Evolutionary conservation across 2,329 filamentous ascomycete species (phyloP).

Genomic region (Fusarium xylarioides): DNA sequence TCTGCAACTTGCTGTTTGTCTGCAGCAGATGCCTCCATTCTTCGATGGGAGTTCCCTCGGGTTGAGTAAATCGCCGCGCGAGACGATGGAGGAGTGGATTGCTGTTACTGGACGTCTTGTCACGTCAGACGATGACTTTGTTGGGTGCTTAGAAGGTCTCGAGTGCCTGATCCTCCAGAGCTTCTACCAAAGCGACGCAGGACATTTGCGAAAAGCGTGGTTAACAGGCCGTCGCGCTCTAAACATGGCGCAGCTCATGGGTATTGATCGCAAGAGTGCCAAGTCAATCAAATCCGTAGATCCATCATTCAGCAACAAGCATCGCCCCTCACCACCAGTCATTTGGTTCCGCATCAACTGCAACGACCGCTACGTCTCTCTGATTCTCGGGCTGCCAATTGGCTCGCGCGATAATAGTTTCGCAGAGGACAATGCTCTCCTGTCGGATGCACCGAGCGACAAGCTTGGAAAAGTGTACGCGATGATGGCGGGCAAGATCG

Average conservation of each 20-base stretch:
- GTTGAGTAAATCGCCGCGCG: constrained; percentile 19
- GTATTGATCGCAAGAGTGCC: constrained; percentile 51
- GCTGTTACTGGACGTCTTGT: constrained; percentile 51
- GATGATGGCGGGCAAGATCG: constrained; percentile 54
- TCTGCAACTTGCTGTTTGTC: constrained; percentile 55
- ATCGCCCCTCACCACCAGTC: constrained; percentile 33
- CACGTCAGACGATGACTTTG: constrained; percentile 60
- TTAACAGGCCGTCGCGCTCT: constrained; percentile 60
- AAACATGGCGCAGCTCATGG: constrained; percentile 61
- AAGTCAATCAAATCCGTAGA: constrained; percentile 51
- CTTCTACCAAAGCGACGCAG: constrained; percentile 61
- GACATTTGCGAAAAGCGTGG: constrained; percentile 65
- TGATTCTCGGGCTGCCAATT: constrained; percentile 60
- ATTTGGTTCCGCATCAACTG: constrained; percentile 62
- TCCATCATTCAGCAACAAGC: constrained; percentile 45
- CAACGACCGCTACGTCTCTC: constrained; percentile 60
- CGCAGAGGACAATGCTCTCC: constrained; percentile 40
- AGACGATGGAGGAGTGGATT: constrained; percentile 44
- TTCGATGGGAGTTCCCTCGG: constrained; percentile 42
- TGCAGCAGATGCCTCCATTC: constrained; percentile 56
- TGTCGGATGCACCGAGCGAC: constrained; percentile 51
- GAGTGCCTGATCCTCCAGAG: constrained; percentile 60
- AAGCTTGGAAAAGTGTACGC: constrained; percentile 57
- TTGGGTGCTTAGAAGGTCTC: constrained; percentile 61
- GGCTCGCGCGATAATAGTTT: constrained; percentile 54